These are phyloP conservation scores for Chaetomium olivaceum DNA, from an alignment of 2,329 filamentous ascomycete species.

Conservation along the genomic window DNA sequence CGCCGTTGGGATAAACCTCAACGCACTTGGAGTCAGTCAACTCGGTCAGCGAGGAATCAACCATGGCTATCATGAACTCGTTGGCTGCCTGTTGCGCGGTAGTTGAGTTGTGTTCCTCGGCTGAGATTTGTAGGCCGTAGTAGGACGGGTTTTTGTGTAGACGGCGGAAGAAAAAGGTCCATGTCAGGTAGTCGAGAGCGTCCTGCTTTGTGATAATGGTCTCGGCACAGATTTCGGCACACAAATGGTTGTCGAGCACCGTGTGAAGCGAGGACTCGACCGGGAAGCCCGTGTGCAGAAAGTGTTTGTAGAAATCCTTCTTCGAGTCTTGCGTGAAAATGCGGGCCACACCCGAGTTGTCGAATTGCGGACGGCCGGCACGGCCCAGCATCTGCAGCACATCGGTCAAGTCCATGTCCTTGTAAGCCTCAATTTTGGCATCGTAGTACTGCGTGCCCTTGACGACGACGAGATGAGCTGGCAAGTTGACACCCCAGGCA, in stretches of 20 bases:
- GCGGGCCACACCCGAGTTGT: constrained; percentile 89
- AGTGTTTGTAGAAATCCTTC: constrained; percentile 99
- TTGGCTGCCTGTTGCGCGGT: constrained; percentile 85
- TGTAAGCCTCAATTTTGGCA: constrained; percentile 95
- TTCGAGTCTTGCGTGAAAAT: constrained; percentile 98
- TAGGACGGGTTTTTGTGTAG: constrained; percentile 98
- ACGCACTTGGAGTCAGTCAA: constrained; percentile 84
- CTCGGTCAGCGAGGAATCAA: constrained; percentile 80
- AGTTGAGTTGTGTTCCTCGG: constrained; percentile 87
- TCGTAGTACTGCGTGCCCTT: constrained; percentile 99
- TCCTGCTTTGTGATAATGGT: constrained; percentile 95
- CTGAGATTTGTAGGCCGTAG: constrained; percentile 91
- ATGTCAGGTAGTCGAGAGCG: constrained; percentile 94
- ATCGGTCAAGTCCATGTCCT: constrained; percentile 98
- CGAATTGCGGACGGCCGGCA: constrained; percentile 93
- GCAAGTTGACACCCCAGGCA: constrained; percentile 97
- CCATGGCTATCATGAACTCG: constrained; percentile 91
- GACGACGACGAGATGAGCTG: constrained; percentile 93
- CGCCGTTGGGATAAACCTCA: constrained; percentile 77
- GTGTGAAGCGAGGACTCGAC: constrained; percentile 96
- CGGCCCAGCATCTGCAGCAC: constrained; percentile 97
- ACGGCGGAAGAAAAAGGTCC: constrained; percentile 98
- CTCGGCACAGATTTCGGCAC: constrained; percentile 89
- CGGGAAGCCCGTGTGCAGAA: constrained; percentile 95
- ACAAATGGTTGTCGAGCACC: constrained; percentile 93